phyloP scores from a whole-genome alignment of 768 basidiomycete species.

The Trametes villosa region DNA sequence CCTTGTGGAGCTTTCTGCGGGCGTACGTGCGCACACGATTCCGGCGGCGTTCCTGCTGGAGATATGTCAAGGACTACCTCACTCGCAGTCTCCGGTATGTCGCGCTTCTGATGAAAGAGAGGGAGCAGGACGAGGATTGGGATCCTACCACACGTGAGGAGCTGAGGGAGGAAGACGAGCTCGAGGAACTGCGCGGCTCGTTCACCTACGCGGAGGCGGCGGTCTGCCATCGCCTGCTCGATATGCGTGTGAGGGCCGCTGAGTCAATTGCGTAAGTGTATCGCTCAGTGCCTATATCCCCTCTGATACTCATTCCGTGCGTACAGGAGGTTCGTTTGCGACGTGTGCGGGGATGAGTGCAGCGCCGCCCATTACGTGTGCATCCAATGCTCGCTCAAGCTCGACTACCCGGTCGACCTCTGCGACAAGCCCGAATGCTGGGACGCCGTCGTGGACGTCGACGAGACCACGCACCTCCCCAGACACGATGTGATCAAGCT shows the following conservation, averaged over 20 bases:
- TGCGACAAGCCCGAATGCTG: slow-evolving; percentile 7
- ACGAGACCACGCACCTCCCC: background rate
- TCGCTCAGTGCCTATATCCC: too few species aligned
- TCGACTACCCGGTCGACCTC: background rate
- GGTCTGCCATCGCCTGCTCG: too few species aligned
- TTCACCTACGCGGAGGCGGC: too few species aligned
- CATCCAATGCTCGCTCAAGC: background rate
- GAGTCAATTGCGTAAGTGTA: too few species aligned
- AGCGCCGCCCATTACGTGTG: background rate
- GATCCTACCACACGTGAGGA: too few species aligned
- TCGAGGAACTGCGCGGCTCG: too few species aligned
- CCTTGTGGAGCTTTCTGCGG: background rate
- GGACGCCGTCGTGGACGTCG: background rate
- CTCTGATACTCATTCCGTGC: too few species aligned
- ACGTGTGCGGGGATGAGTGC: background rate
- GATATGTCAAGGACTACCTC: slow-evolving; percentile 36
- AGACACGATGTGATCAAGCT: slow-evolving; percentile 6
- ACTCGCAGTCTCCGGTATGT: too few species aligned
- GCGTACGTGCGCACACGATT: background rate
- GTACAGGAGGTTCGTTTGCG: background rate
- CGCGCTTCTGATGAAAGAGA: too few species aligned
- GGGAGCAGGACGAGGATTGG: too few species aligned
- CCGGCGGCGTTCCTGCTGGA: slow-evolving; percentile 32
- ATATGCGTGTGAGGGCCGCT: too few species aligned
- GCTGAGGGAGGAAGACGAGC: too few species aligned